Conservation (phyloP, 2,329 filamentous ascomycete species). For the Dryadomyces quercus-mongolicae region DNA sequence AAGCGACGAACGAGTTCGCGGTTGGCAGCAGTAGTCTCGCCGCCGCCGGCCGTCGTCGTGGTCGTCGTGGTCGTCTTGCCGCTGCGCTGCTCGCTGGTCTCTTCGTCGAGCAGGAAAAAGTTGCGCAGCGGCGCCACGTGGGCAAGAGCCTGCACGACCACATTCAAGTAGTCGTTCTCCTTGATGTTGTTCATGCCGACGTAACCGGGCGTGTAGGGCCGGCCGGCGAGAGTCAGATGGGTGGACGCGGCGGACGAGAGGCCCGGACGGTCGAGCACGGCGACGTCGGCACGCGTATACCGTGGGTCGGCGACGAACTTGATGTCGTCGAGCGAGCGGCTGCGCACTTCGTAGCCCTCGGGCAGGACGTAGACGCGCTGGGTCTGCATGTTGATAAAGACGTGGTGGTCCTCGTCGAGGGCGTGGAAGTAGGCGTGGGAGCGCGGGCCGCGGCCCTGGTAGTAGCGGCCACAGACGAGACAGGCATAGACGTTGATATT, state of each 20-base stretch:
- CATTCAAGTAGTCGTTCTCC: constrained; percentile 97
- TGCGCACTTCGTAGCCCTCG: constrained; percentile 93
- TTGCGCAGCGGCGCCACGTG: constrained; percentile 86
- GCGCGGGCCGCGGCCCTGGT: constrained; percentile 82
- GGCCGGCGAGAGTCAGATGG: constrained; percentile 57
- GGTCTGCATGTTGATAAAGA: constrained; percentile 94
- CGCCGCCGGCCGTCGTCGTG: no score
- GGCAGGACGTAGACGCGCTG: constrained; percentile 86
- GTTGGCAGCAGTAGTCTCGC: constrained; percentile 20
- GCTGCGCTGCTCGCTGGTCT: constrained; percentile 27
- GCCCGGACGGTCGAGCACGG: constrained; percentile 59
- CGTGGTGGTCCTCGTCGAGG: constrained; percentile 88
- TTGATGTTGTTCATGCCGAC: constrained; percentile 99
- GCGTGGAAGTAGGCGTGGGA: constrained; percentile 97
- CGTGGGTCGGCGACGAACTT: constrained; percentile 93
- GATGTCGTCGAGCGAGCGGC: constrained; percentile 91
- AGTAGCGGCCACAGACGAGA: constrained; percentile 95
- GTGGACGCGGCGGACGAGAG: constrained; percentile 8
- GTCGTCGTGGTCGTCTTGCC: no score
- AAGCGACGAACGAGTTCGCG: constrained; percentile 82
- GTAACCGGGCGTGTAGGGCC: constrained; percentile 83
- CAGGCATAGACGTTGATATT: constrained; percentile 99
- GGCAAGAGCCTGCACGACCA: constrained; percentile 79
- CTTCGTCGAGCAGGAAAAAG: constrained; percentile 79
- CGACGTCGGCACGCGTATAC: constrained; percentile 70